phyloP scores from a whole-genome alignment of 2,329 filamentous ascomycete species.

The Pseudogymnoascus sp. region DNA sequence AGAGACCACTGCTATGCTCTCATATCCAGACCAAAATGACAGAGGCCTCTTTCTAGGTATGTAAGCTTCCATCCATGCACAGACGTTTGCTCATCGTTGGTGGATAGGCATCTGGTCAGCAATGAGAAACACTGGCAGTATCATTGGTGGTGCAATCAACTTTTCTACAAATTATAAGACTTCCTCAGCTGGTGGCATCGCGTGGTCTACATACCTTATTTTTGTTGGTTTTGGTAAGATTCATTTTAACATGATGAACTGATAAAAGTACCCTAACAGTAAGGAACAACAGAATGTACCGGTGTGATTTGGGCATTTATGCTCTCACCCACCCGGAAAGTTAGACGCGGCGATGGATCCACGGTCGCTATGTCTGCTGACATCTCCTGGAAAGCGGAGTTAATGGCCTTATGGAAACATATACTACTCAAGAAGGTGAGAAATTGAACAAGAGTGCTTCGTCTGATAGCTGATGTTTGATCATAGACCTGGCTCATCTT shows the following conservation, averaged over 20 bases:
- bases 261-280: background rate
- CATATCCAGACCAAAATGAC: conserved; percentile 29
- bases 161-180: conserved; percentile 21
- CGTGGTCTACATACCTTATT: conserved; percentile 27
- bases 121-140: conserved; percentile 29
- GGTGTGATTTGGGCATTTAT: no score
- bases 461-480: no score
- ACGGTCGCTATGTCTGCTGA: no score
- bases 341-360: no score
- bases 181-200: conserved; percentile 22
- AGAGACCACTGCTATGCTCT: conserved; percentile 32
- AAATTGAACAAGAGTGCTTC: no score
- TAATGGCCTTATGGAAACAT: no score
- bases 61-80: background rate
- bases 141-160: conserved; percentile 30
- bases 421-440: no score
- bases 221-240: conserved; percentile 26
- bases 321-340: no score
- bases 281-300: background rate
- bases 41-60: conserved; percentile 28
- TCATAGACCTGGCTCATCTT: no score
- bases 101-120: conserved; percentile 26
- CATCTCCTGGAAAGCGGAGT: no score
- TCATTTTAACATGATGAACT: background rate
- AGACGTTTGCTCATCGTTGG: background rate